Evolutionary conservation across 2,329 filamentous ascomycete species (phyloP).

Genomic region (Hortaea sp.): DNA sequence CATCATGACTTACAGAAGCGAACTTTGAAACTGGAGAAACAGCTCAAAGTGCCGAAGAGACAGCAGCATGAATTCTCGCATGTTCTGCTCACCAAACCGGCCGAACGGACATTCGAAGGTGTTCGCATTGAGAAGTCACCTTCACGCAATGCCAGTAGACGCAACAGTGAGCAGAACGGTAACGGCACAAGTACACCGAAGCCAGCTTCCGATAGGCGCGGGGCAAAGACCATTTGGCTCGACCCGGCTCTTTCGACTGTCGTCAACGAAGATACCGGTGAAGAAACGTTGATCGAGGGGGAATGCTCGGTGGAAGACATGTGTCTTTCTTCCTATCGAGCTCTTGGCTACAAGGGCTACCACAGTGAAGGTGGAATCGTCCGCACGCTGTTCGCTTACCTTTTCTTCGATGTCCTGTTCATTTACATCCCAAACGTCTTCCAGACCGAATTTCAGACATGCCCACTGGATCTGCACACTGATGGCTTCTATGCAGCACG

Average conservation of each 20-base stretch:
- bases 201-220: conserved; percentile 22
- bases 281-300: conserved; percentile 31
- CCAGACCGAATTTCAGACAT: conserved; percentile 89
- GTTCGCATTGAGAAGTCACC: conserved; percentile 51
- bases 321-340: conserved; percentile 79
- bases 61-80: conserved; percentile 90
- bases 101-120: conserved; percentile 66
- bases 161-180: conserved; percentile 24
- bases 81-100: conserved; percentile 64
- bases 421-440: conserved; percentile 93
- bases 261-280: conserved; percentile 5
- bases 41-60: conserved; percentile 69
- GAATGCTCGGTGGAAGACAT: conserved; percentile 88
- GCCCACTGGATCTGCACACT: conserved; percentile 82
- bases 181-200: conserved; percentile 27
- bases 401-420: conserved; percentile 91
- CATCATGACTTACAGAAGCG: conserved; percentile 94
- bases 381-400: conserved; percentile 70
- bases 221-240: conserved; percentile 76
- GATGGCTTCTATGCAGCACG: conserved; percentile 83
- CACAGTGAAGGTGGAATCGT: conserved; percentile 87
- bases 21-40: conserved; percentile 79
- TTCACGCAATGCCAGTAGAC: conserved; percentile 11
- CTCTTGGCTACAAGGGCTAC: conserved; percentile 84
- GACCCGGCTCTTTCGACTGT: conserved; percentile 40